A percentile compares a stretch with the other conserved stretches of the same genome.
phyloP scores from a whole-genome alignment of 1,139 yeast species.

The Magnusiomyces paraingens region DNA sequence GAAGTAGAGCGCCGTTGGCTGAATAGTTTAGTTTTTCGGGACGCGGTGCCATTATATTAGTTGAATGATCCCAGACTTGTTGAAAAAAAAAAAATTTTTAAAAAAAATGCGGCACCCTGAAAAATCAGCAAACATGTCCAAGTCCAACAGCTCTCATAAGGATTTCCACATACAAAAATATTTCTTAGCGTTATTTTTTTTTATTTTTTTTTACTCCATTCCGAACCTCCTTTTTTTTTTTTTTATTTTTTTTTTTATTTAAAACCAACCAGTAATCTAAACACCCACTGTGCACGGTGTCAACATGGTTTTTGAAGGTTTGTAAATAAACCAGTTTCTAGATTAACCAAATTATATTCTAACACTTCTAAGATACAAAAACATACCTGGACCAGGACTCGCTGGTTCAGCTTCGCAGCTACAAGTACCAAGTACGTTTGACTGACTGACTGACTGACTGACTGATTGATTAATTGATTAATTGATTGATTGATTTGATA shows the following conservation, averaged over 20 bases:
- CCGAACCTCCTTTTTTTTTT: neutral
- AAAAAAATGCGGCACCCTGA: neutral
- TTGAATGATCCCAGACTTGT: neutral
- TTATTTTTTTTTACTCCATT: neutral
- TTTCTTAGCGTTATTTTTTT: neutral
- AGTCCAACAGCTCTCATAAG: neutral
- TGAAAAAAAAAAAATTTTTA: constrained; percentile 1
- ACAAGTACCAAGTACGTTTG: constrained; percentile 23
- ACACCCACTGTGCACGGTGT: neutral
- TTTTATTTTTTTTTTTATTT: neutral
- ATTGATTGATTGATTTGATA: too few species aligned
- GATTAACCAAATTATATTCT: neutral
- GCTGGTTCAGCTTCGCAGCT: constrained; percentile 23
- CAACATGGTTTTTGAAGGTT: too few species aligned
- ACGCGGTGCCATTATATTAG: neutral
- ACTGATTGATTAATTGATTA: too few species aligned
- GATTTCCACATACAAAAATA: neutral
- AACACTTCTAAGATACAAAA: constrained; percentile 1
- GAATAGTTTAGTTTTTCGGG: constrained; percentile 11
- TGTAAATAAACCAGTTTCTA: too few species aligned
- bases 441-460: neutral
- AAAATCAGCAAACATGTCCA: neutral
- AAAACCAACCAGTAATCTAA: neutral
- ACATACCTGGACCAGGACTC: constrained; percentile 23
- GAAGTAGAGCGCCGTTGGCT: constrained; percentile 11